Evolutionary conservation across 306 rosid genomes (phyloP).

Genomic region (Cucumis cinereus): DNA sequence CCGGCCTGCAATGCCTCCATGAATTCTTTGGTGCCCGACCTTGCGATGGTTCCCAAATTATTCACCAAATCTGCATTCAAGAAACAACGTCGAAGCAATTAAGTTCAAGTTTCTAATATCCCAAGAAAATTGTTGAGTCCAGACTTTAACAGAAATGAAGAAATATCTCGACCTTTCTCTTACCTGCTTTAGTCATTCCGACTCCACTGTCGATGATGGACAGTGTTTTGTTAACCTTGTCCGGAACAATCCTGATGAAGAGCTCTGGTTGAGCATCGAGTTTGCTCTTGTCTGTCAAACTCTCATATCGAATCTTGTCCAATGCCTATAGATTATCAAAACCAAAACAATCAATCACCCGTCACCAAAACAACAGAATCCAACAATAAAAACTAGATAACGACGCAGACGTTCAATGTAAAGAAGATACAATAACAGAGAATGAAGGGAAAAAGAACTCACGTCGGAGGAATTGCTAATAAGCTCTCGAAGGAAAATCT

Average conservation of each 20-base stretch:
- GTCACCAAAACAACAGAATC: neutral
- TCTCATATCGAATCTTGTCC: constrained; percentile 53
- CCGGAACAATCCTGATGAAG: constrained; percentile 54
- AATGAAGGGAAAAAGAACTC: neutral
- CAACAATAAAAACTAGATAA: neutral
- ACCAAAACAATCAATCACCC: neutral
- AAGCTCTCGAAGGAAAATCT: constrained; percentile 62
- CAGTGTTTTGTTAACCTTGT: constrained; percentile 45
- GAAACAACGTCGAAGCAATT: neutral
- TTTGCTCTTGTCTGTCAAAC: constrained; percentile 51
- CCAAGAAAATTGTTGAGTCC: neutral
- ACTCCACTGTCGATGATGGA: constrained; percentile 56
- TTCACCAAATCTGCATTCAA: constrained; percentile 48
- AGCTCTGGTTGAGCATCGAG: constrained; percentile 56
- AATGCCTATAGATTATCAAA: constrained; percentile 25
- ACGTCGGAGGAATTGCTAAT: constrained; percentile 57
- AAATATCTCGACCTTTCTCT: neutral
- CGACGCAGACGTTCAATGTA: neutral
- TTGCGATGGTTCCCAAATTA: constrained; percentile 63
- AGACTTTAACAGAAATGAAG: neutral
- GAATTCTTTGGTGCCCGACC: constrained; percentile 63
- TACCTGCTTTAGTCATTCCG: constrained; percentile 77
- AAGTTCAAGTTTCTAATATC: neutral
- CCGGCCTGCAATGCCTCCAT: constrained; percentile 75
- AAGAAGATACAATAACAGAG: neutral